phyloP scores from a whole-genome alignment of 306 rosid species.

The Sophora flavescens region DNA sequence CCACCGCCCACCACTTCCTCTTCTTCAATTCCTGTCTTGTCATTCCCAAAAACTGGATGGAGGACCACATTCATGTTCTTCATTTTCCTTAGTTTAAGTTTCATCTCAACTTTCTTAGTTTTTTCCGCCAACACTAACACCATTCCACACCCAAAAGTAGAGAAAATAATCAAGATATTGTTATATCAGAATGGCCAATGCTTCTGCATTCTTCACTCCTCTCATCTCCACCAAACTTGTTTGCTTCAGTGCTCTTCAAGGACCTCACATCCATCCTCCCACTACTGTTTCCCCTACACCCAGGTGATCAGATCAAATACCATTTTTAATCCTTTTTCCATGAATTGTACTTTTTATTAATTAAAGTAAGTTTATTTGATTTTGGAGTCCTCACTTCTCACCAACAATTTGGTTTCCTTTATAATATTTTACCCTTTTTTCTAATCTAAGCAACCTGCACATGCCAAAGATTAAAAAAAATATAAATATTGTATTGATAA shows the following conservation, averaged over 20 bases:
- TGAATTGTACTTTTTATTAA: neutral
- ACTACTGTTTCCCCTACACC: conserved; percentile 57
- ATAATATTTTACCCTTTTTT: too few species aligned
- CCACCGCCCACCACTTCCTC: too few species aligned
- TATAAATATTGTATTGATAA: too few species aligned
- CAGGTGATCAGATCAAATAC: conserved; percentile 54
- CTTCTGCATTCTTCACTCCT: conserved; percentile 82
- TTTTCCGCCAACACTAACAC: neutral
- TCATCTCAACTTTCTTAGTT: neutral
- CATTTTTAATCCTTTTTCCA: neutral
- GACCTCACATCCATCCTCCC: conserved; percentile 62
- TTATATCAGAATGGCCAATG: conserved; percentile 66
- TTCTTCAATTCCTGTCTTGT: too few species aligned
- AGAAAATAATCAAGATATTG: too few species aligned
- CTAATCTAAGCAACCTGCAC: too few species aligned
- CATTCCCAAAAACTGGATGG: too few species aligned
- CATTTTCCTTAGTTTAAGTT: too few species aligned
- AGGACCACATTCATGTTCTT: too few species aligned
- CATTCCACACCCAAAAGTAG: too few species aligned
- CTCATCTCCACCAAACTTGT: conserved; percentile 56
- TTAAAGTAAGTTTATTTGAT: neutral
- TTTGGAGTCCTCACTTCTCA: neutral
- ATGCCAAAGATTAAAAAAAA: too few species aligned
- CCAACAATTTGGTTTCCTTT: neutral
- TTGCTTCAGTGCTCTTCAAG: conserved; percentile 61